Percentiles rank a stretch among this genome's conserved stretches.
These are phyloP conservation scores for Metarhizium rileyi DNA, from an alignment of 2,329 filamentous ascomycete genomes.

Conservation along the genomic window DNA sequence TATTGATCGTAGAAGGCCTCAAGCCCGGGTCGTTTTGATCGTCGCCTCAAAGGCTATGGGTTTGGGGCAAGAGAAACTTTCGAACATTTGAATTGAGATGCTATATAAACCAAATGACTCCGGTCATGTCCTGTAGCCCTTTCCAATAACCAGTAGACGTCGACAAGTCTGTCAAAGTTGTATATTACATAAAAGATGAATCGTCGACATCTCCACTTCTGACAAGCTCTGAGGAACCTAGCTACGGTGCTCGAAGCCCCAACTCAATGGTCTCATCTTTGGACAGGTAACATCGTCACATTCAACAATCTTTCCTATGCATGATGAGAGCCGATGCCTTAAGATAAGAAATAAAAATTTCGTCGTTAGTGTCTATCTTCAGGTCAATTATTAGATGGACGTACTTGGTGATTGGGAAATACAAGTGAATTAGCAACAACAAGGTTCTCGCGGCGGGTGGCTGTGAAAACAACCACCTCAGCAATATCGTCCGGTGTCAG, in stretches of 20 bases:
- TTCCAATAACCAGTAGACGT: not conserved
- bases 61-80: conserved; percentile 32
- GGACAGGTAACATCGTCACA: no score
- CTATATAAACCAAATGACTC: not conserved
- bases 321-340: conserved; percentile 24
- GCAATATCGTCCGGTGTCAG: conserved; percentile 86
- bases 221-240: not conserved
- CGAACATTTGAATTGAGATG: conserved; percentile 22
- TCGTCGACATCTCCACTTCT: not conserved
- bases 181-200: no score
- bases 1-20: conserved; percentile 30
- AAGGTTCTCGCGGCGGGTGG: conserved; percentile 78
- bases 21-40: conserved; percentile 16
- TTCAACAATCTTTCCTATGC: conserved; percentile 16
- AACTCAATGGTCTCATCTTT: no score
- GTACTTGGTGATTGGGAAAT: conserved; percentile 81
- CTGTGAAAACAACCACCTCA: conserved; percentile 79
- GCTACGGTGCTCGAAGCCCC: not conserved
- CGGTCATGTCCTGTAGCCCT: not conserved
- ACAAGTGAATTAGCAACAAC: conserved; percentile 81
- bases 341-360: not conserved
- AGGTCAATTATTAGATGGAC: not conserved
- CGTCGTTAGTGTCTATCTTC: not conserved
- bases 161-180: not conserved
- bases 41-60: conserved; percentile 20